Percentiles rank a stretch among this genome's conserved stretches.
Conservation (phyloP, 805 yeast genomes). For the Suhomyces canberraensis region DNA sequence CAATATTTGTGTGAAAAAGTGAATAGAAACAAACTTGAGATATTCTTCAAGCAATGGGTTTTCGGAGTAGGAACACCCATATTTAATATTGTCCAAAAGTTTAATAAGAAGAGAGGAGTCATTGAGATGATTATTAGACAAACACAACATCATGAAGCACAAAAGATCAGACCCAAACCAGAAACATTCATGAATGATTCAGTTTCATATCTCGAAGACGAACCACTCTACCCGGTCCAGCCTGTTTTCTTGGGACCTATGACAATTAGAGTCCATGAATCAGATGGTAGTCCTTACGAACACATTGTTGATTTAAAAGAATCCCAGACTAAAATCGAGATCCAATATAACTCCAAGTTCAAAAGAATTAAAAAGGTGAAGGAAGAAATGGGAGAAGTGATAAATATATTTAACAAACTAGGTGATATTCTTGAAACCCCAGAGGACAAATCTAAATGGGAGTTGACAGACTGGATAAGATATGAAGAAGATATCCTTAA, state of each 20-base stretch:
- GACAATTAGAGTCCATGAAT: slow-evolving; percentile 95
- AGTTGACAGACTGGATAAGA: slow-evolving; percentile 62
- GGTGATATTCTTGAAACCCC: slow-evolving; percentile 74
- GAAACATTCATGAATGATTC: slow-evolving; percentile 48
- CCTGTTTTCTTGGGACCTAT: slow-evolving; percentile 86
- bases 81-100: slow-evolving; percentile 83
- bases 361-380: slow-evolving; percentile 69
- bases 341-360: slow-evolving; percentile 92
- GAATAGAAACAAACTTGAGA: slow-evolving; percentile 76
- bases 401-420: slow-evolving; percentile 41
- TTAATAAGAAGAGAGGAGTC: slow-evolving; percentile 89
- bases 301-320: slow-evolving; percentile 93
- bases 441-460: slow-evolving; percentile 68
- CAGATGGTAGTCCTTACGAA: slow-evolving; percentile 98
- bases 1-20: slow-evolving; percentile 95
- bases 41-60: slow-evolving; percentile 92
- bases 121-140: slow-evolving; percentile 94
- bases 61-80: slow-evolving; percentile 85
- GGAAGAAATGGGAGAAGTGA: slow-evolving; percentile 41
- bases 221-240: slow-evolving; percentile 38
- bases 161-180: slow-evolving; percentile 31
- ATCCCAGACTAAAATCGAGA: slow-evolving; percentile 78
- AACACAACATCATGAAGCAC: slow-evolving; percentile 66
- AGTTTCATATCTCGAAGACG: slow-evolving; percentile 39
- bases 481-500: slow-evolving; percentile 68